Percentiles rank a stretch among this genome's conserved stretches.
phyloP scores from a whole-genome alignment of 2,329 filamentous ascomycete genomes.

The Hypoxylon sp. region DNA sequence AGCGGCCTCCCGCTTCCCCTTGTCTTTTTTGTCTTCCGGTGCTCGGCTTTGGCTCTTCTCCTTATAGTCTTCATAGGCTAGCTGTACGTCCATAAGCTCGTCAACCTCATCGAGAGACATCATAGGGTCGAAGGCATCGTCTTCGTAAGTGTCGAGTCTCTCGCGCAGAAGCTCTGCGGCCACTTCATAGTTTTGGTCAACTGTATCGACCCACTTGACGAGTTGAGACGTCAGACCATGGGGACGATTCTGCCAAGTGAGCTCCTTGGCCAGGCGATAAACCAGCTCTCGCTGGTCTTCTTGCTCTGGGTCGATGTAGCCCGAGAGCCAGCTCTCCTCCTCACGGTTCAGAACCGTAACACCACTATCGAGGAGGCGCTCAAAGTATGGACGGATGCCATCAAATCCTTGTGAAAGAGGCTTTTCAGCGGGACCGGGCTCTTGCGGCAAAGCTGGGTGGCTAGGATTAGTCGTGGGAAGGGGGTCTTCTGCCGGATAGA shows the following conservation, averaged over 20 bases:
- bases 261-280: conserved; percentile 19
- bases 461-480: too few relatives aligned
- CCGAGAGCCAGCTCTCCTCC: conserved; percentile 27
- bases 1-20: not conserved
- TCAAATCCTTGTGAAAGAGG: not conserved
- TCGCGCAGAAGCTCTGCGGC: conserved; percentile 13
- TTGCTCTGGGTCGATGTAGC: conserved; percentile 14
- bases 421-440: not conserved
- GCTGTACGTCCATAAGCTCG: conserved; percentile 43
- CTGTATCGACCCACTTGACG: conserved; percentile 20
- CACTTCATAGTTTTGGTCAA: conserved; percentile 1
- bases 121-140: not conserved
- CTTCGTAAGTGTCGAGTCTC: conserved; percentile 7
- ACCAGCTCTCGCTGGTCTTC: conserved; percentile 16
- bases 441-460: too few relatives aligned
- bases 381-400: conserved; percentile 6
- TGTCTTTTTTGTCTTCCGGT: not conserved
- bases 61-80: not conserved
- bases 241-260: conserved; percentile 23
- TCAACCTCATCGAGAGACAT: conserved; percentile 32
- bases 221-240: conserved; percentile 26
- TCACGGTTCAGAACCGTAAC: conserved; percentile 19
- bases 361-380: conserved; percentile 12
- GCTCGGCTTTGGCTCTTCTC: not conserved
- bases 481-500: too few relatives aligned